Evolutionary conservation across 495 filamentous ascomycete species (phyloP).

Genomic region (Hypoxylon lienhwacheense): DNA sequence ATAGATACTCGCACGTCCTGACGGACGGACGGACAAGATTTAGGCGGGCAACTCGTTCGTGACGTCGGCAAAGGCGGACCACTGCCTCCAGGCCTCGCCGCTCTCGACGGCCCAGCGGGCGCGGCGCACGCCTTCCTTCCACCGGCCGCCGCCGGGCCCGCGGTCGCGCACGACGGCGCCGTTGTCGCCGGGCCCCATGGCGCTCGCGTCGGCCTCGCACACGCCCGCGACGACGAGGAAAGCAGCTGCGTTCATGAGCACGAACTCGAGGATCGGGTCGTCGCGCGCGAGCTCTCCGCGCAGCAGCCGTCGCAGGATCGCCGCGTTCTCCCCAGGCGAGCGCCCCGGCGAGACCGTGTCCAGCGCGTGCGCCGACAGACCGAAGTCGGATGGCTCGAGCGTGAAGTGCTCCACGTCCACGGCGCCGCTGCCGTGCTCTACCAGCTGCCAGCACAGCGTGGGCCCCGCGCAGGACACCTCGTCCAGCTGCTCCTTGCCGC

Average conservation of each 20-base stretch:
- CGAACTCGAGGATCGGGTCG: constrained; percentile 88
- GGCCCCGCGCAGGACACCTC: constrained; percentile 87
- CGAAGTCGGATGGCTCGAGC: constrained; percentile 80
- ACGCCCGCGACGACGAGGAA: constrained; percentile 80
- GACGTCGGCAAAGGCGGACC: constrained; percentile 66
- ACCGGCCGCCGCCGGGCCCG: constrained; percentile 80
- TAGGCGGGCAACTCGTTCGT: constrained; percentile 43
- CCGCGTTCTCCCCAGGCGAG: constrained; percentile 82
- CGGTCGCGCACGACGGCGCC: constrained; percentile 76
- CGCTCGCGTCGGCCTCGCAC: constrained; percentile 77
- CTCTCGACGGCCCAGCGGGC: constrained; percentile 83
- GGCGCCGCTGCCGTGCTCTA: constrained; percentile 54
- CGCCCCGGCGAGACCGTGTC: constrained; percentile 78
- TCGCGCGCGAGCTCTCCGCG: constrained; percentile 68
- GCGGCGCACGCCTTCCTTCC: constrained; percentile 88
- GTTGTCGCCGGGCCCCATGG: constrained; percentile 64
- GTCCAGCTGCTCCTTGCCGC: constrained; percentile 91
- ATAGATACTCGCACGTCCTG: no score
- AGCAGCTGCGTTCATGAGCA: constrained; percentile 90
- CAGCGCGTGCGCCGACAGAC: constrained; percentile 73
- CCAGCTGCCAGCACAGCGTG: constrained; percentile 85
- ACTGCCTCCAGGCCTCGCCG: constrained; percentile 75
- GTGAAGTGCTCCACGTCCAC: constrained; percentile 71
- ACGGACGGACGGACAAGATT: neutral
- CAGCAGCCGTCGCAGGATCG: constrained; percentile 76